Evolutionary conservation across 2,329 filamentous ascomycete genomes (phyloP).

Genomic region (Epichloe elymi): DNA sequence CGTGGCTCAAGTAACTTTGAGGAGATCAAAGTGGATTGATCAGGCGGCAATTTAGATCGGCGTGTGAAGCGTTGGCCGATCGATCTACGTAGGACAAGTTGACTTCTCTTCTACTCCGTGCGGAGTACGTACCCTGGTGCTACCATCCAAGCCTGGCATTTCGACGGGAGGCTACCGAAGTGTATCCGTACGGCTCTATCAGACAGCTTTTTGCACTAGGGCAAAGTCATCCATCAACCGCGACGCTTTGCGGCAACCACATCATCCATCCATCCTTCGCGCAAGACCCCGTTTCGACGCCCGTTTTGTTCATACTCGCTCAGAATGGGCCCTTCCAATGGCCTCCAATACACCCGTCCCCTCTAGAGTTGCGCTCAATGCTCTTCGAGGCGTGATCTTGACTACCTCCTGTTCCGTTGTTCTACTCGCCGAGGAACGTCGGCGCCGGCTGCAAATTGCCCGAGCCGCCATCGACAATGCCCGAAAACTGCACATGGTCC

Average conservation of each 20-base stretch:
- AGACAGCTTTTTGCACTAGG: not conserved
- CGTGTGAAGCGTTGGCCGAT: too few species aligned
- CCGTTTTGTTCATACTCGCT: not conserved
- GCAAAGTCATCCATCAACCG: not conserved
- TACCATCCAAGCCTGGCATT: too few species aligned
- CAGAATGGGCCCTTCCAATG: conserved; percentile 25
- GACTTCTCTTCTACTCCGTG: not conserved
- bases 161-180: not conserved
- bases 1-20: too few species aligned
- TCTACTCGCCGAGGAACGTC: conserved; percentile 41
- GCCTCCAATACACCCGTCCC: conserved; percentile 34
- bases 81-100: too few species aligned
- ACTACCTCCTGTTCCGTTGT: conserved; percentile 45
- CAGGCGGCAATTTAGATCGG: not conserved
- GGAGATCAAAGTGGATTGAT: too few species aligned
- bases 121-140: not conserved
- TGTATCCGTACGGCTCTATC: not conserved
- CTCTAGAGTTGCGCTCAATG: conserved; percentile 41
- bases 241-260: not conserved
- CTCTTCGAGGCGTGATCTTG: conserved; percentile 40
- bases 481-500: conserved; percentile 32
- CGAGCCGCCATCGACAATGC: conserved; percentile 39
- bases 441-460: conserved; percentile 38
- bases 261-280: not conserved
- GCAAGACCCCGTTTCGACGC: not conserved